phyloP scores from a whole-genome alignment of 208 protist genomes.

The Trypanosoma melophagium region DNA sequence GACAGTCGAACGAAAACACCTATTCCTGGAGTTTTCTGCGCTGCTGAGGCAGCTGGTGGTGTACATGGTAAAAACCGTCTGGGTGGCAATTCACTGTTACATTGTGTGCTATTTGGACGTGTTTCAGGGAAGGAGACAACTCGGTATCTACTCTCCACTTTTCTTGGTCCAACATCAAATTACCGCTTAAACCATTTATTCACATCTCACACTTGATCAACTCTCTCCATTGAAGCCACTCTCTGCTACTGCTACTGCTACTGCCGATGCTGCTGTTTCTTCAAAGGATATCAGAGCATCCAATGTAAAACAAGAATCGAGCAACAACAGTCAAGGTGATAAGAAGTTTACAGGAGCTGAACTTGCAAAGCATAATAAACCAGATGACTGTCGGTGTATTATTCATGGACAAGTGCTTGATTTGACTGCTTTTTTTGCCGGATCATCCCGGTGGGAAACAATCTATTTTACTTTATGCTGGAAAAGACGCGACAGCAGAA shows the following conservation, averaged over 20 bases:
- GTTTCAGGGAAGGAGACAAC: constrained; percentile 60
- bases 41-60: constrained; percentile 94
- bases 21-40: constrained; percentile 90
- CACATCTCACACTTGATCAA: constrained; percentile 37
- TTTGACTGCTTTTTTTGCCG: constrained; percentile 45
- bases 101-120: constrained; percentile 94
- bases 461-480: constrained; percentile 54
- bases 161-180: constrained; percentile 52
- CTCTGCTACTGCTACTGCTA: constrained; percentile 22
- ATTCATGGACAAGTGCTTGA: constrained; percentile 56
- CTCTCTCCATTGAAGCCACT: constrained; percentile 40
- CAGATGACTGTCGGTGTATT: constrained; percentile 56
- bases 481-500: constrained; percentile 62
- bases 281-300: background rate
- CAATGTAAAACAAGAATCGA: constrained; percentile 5
- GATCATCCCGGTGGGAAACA: constrained; percentile 66
- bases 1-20: constrained; percentile 23
- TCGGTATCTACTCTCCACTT: constrained; percentile 40
- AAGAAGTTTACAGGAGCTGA: constrained; percentile 43
- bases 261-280: constrained; percentile 8
- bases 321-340: background rate
- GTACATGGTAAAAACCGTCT: constrained; percentile 95
- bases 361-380: constrained; percentile 70
- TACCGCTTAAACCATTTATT: constrained; percentile 52
- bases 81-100: constrained; percentile 94